Conservation (phyloP, 2,329 filamentous ascomycete genomes). For the Penicillium polonicum region DNA sequence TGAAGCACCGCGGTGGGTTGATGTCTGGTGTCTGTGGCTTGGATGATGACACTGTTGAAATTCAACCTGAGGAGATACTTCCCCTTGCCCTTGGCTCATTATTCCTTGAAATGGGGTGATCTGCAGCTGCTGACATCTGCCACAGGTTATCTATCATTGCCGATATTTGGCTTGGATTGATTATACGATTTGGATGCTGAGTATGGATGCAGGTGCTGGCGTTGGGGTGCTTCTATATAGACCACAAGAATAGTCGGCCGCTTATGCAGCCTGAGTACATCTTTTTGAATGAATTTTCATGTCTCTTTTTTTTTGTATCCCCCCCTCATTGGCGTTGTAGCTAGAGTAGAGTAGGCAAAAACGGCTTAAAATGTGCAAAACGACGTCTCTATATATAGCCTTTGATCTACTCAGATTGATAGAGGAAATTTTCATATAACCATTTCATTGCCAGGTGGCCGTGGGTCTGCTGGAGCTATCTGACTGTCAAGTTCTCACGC, state of each 20-base stretch:
- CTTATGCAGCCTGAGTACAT: no score
- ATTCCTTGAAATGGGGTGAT: neutral
- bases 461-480: neutral
- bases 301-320: no score
- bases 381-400: no score
- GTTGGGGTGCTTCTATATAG: neutral
- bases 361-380: no score
- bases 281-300: no score
- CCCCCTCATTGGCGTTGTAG: no score
- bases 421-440: neutral
- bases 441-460: neutral
- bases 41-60: conserved; percentile 44
- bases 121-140: neutral
- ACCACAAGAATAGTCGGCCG: no score
- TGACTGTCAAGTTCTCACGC: neutral
- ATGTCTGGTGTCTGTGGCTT: conserved; percentile 24
- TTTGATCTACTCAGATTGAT: neutral
- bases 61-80: conserved; percentile 46
- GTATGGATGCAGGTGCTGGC: neutral
- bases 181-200: neutral
- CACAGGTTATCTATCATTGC: neutral
- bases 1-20: conserved; percentile 31
- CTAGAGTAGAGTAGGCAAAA: no score
- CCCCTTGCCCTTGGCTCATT: neutral
- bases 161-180: no score